These are phyloP conservation scores for Adansonia madagascariensis DNA, from an alignment of 441 rosid genomes.

Conservation along the genomic window DNA sequence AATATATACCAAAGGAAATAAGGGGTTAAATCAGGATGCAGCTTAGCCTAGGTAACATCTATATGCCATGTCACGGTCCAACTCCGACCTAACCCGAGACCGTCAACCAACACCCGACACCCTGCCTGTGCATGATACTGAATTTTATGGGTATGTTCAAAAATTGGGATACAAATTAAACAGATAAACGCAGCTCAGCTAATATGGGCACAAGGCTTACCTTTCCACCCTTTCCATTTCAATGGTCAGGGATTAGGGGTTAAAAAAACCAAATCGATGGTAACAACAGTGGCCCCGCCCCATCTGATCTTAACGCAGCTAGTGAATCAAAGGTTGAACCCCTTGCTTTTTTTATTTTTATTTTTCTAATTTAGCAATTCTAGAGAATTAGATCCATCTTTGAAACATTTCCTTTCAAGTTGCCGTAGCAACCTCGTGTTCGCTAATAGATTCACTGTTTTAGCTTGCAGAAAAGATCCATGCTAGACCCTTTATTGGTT, in stretches of 20 bases:
- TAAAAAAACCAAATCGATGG: not conserved
- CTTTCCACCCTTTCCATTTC: not conserved
- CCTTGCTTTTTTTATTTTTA: not conserved
- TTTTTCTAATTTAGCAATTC: not conserved
- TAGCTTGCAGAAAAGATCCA: not conserved
- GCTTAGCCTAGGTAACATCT: not conserved
- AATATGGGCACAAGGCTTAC: not conserved
- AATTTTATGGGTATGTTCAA: not conserved
- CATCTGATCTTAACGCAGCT: not conserved
- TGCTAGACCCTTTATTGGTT: constrained; percentile 8
- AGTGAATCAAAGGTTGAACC: not conserved
- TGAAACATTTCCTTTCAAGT: not conserved
- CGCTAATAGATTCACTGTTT: not conserved
- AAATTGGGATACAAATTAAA: not conserved
- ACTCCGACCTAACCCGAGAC: too few species aligned
- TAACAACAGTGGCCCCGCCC: not conserved
- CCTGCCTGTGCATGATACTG: not conserved
- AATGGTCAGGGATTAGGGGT: not conserved
- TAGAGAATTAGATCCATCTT: not conserved
- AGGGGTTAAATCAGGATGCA: not conserved
- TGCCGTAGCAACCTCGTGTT: not conserved
- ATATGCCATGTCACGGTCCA: too few species aligned
- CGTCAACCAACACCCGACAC: too few species aligned
- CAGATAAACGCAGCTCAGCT: not conserved
- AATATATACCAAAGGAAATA: not conserved